Evolutionary conservation across 1,284 basidiomycete species (phyloP).

Genomic region (Puccinia hordei): DNA sequence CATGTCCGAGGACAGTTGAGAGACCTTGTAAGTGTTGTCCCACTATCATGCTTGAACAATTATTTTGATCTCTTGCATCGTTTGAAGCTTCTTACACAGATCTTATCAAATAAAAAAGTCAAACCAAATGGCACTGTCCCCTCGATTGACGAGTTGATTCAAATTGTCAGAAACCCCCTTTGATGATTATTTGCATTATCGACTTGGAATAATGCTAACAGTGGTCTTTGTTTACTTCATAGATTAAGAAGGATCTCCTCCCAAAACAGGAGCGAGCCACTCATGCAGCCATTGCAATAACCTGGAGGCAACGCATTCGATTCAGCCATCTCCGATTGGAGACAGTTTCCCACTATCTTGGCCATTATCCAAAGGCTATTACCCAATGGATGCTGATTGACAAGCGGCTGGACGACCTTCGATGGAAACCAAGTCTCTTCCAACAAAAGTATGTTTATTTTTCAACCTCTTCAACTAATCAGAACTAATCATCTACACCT

Average conservation of each 20-base stretch:
- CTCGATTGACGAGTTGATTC: neutral
- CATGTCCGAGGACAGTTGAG: neutral
- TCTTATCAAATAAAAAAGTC: neutral
- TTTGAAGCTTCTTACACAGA: neutral
- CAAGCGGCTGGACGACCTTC: neutral
- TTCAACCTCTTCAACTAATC: neutral
- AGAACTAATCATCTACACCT: neutral
- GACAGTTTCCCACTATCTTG: neutral
- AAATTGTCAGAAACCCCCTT: neutral
- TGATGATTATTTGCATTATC: neutral
- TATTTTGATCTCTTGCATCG: neutral
- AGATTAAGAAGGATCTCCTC: neutral
- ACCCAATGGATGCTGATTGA: conserved; percentile 4
- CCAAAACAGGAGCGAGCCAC: neutral
- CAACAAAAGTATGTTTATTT: neutral
- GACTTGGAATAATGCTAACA: neutral
- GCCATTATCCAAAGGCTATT: neutral
- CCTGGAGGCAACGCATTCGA: neutral
- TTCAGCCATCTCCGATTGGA: conserved; percentile 17
- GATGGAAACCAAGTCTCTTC: neutral
- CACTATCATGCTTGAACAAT: neutral
- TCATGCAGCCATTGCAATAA: neutral
- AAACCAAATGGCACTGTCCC: neutral
- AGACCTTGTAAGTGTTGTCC: neutral
- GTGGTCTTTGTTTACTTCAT: neutral